A percentile compares a stretch with the other conserved stretches of the same genome.
Evolutionary conservation across 2,329 filamentous ascomycete genomes (phyloP).

Genomic region (Chaetomium olivaceum): DNA sequence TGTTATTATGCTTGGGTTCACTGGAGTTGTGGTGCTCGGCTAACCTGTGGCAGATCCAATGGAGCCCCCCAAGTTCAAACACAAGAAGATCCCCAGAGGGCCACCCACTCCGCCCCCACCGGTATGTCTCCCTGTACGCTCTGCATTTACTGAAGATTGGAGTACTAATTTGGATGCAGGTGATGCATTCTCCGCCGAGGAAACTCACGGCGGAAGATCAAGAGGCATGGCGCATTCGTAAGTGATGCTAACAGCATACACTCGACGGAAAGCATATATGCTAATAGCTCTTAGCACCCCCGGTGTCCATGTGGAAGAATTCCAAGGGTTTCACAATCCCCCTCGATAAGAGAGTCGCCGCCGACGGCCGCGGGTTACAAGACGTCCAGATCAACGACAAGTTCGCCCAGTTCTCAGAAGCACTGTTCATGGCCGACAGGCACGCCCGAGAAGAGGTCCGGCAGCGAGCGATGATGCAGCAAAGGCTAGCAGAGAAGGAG

Average conservation of each 20-base stretch:
- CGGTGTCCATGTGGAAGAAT: constrained; percentile 99
- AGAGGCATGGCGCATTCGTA: constrained; percentile 83
- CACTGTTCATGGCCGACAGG: constrained; percentile 88
- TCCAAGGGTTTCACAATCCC: constrained; percentile 97
- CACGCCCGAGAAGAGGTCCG: constrained; percentile 95
- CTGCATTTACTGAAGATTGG: not conserved
- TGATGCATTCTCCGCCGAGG: constrained; percentile 91
- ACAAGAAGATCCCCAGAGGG: constrained; percentile 95
- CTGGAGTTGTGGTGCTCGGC: not conserved
- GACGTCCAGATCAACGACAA: constrained; percentile 98
- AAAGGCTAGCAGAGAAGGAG: constrained; percentile 93
- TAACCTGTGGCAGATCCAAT: constrained; percentile 66
- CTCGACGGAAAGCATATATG: not conserved
- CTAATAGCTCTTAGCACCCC: constrained; percentile 54
- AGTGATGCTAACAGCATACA: constrained; percentile 13
- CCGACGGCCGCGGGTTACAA: constrained; percentile 86
- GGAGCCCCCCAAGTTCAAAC: constrained; percentile 97
- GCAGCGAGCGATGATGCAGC: constrained; percentile 90
- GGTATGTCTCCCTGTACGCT: constrained; percentile 33
- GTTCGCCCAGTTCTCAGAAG: constrained; percentile 94
- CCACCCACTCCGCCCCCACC: constrained; percentile 91
- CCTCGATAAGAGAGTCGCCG: constrained; percentile 90
- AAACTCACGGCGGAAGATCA: constrained; percentile 97
- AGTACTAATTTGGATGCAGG: constrained; percentile 15
- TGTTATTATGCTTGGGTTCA: not conserved